A percentile compares a stretch with the other conserved stretches of the same genome.
phyloP scores from a whole-genome alignment of 768 basidiomycete genomes.

The Pisolithus albus region DNA sequence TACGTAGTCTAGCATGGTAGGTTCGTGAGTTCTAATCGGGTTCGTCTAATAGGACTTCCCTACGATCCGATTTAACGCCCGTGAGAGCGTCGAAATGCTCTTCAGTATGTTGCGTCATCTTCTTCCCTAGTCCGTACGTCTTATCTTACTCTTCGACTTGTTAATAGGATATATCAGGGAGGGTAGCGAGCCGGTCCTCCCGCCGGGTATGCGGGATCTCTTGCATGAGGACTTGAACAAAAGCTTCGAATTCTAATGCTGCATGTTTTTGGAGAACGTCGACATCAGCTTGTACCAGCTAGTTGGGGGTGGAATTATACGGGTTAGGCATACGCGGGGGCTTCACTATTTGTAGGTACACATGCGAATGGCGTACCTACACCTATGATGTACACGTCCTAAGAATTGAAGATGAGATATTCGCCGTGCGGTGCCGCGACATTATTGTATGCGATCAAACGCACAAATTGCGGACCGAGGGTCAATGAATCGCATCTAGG shows the following conservation, averaged over 20 bases:
- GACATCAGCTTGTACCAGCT: too few relatives aligned
- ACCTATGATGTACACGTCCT: too few relatives aligned
- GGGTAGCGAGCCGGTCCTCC: constrained; percentile 63
- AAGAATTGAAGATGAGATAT: too few relatives aligned
- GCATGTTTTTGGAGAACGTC: too few relatives aligned
- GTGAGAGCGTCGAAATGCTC: constrained; percentile 97
- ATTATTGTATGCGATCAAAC: too few relatives aligned
- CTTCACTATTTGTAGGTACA: too few relatives aligned
- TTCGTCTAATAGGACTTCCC: constrained; percentile 64
- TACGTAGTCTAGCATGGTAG: constrained; percentile 26
- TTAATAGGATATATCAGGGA: constrained; percentile 43
- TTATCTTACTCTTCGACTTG: neutral
- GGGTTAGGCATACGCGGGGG: too few relatives aligned
- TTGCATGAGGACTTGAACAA: constrained; percentile 83
- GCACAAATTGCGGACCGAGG: too few relatives aligned
- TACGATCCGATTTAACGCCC: constrained; percentile 78
- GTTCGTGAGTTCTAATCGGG: neutral
- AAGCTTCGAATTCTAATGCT: constrained; percentile 51
- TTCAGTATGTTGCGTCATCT: constrained; percentile 56
- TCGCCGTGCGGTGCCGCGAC: too few relatives aligned
- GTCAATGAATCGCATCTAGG: too few relatives aligned
- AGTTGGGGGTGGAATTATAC: too few relatives aligned
- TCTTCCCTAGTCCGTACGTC: neutral
- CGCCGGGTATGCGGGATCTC: constrained; percentile 84
- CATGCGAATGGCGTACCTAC: too few relatives aligned